These are phyloP conservation scores for Gnomoniopsis sp. DNA, from an alignment of 2,329 filamentous ascomycete genomes.

Conservation along the genomic window DNA sequence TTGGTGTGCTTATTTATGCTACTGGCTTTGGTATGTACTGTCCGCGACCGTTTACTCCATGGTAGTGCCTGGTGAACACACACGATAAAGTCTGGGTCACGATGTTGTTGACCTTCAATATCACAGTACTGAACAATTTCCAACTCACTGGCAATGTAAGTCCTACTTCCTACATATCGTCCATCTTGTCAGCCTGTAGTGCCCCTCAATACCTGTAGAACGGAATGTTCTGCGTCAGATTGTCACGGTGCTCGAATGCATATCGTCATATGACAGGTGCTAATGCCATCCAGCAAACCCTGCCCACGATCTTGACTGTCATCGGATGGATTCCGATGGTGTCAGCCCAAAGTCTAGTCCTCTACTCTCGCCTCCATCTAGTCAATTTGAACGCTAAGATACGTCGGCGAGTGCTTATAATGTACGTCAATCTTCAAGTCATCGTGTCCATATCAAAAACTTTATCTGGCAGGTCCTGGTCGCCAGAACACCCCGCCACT, in stretches of 20 bases:
- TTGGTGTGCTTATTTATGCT: slow-evolving; percentile 34
- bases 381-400: slow-evolving; percentile 47
- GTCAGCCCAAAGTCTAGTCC: slow-evolving; percentile 57
- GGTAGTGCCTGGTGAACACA: not conserved
- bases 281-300: slow-evolving; percentile 15
- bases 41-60: not conserved
- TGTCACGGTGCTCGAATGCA: too few relatives aligned
- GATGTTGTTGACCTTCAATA: slow-evolving; percentile 34
- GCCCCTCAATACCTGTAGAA: too few relatives aligned
- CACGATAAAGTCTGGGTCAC: not conserved
- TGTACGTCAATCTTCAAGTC: slow-evolving; percentile 28
- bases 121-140: slow-evolving; percentile 34
- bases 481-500: too few relatives aligned
- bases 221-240: not conserved
- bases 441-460: too few relatives aligned
- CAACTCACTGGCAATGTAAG: slow-evolving; percentile 15
- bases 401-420: slow-evolving; percentile 47
- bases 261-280: not conserved
- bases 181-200: not conserved
- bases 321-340: slow-evolving; percentile 57
- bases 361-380: slow-evolving; percentile 61
- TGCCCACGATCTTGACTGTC: slow-evolving; percentile 37
- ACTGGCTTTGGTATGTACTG: slow-evolving; percentile 35
- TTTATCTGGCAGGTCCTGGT: too few relatives aligned
- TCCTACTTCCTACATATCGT: not conserved